Evolutionary conservation across 2,329 filamentous ascomycete species (phyloP).

Genomic region (Byssochlamys sp.): DNA sequence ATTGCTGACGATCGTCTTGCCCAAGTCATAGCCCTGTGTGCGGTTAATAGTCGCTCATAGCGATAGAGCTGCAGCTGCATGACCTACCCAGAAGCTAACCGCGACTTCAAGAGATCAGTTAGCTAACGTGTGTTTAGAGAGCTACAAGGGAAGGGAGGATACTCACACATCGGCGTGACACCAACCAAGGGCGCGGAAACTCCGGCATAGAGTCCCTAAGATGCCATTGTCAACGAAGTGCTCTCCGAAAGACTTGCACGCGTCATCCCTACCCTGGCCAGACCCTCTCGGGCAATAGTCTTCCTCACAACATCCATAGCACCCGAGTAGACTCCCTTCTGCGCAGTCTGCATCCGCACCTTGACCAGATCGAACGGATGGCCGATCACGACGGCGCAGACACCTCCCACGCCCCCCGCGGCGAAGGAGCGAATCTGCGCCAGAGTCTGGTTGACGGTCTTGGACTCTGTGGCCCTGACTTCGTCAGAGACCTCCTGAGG

Average conservation of each 20-base stretch:
- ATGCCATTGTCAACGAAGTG: conserved; percentile 6
- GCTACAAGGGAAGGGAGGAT: conserved; percentile 4
- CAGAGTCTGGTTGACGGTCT: conserved; percentile 38
- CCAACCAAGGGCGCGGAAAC: conserved; percentile 89
- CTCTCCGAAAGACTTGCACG: not conserved
- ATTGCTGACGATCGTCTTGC: conserved; percentile 72
- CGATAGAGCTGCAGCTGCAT: not conserved
- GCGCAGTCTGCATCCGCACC: conserved; percentile 90
- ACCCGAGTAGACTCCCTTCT: conserved; percentile 80
- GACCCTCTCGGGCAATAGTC: conserved; percentile 76
- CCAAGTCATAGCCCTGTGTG: conserved; percentile 85
- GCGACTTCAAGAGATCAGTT: conserved; percentile 41
- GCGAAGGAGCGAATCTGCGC: conserved; percentile 68
- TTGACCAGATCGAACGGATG: conserved; percentile 98
- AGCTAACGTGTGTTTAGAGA: conserved; percentile 2
- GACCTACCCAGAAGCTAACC: conserved; percentile 54
- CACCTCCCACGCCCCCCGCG: conserved; percentile 82
- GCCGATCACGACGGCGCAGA: conserved; percentile 87
- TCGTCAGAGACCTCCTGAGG: not conserved
- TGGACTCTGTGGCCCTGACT: conserved; percentile 3
- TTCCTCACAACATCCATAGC: conserved; percentile 87
- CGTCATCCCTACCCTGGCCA: conserved; percentile 43
- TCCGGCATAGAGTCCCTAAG: conserved; percentile 82
- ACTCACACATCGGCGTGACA: conserved; percentile 97
- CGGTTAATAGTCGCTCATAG: conserved; percentile 27